These are phyloP conservation scores for Acacia crassicarpa DNA, from an alignment of 306 rosid genomes.

Conservation along the genomic window DNA sequence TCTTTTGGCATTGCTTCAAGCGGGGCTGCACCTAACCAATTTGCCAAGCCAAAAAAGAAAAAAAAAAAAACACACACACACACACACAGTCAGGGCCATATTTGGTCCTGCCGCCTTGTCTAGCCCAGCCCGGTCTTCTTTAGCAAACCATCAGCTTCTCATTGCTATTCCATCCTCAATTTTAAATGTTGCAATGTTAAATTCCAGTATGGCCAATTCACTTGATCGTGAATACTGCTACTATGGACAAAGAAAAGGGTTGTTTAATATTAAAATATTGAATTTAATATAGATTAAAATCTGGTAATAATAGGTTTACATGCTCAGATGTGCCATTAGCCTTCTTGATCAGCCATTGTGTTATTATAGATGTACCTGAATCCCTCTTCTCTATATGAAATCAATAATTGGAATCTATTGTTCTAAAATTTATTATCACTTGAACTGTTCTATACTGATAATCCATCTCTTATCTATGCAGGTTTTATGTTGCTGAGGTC, in stretches of 20 bases:
- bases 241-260: not conserved
- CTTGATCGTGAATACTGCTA: conserved; percentile 11
- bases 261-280: not conserved
- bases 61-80: no score
- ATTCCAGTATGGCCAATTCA: conserved; percentile 7
- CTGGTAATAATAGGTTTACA: not conserved
- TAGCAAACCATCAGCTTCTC: conserved; percentile 3
- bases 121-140: not conserved
- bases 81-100: not conserved
- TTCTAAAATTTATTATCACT: not conserved
- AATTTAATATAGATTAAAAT: not conserved
- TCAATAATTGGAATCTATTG: not conserved
- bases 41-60: not conserved
- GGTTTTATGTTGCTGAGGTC: conserved; percentile 92
- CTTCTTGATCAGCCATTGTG: not conserved
- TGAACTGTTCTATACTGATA: not conserved
- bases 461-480: conserved; percentile 21
- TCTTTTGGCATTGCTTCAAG: conserved; percentile 15
- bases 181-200: conserved; percentile 12
- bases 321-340: not conserved
- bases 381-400: not conserved
- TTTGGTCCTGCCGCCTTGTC: not conserved
- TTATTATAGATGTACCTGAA: not conserved
- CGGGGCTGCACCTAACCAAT: not conserved
- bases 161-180: not conserved